Evolutionary conservation across 768 basidiomycete genomes (phyloP).

Genomic region (Sarcomyxa edulis): DNA sequence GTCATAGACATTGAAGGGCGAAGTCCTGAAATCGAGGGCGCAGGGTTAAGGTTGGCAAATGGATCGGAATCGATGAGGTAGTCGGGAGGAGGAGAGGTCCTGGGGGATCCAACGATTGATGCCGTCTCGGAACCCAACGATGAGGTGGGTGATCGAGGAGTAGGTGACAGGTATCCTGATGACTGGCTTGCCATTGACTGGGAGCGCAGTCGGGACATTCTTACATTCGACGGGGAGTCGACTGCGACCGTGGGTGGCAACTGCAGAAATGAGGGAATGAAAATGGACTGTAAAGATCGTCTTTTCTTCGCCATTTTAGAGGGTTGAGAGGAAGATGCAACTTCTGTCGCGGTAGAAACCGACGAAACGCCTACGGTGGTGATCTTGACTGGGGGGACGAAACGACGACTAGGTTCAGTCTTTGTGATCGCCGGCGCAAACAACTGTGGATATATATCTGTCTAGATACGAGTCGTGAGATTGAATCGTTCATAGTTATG

Average conservation of each 20-base stretch:
- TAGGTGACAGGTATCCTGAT: slow-evolving; percentile 16
- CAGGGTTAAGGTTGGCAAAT: slow-evolving; percentile 50
- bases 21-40: slow-evolving; percentile 5
- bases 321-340: no score
- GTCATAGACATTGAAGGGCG: slow-evolving; percentile 1
- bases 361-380: no score
- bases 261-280: slow-evolving; percentile 42
- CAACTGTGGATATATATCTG: no score
- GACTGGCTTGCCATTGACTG: slow-evolving; percentile 19
- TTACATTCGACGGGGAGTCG: slow-evolving; percentile 17
- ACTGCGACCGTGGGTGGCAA: slow-evolving; percentile 17
- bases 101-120: slow-evolving; percentile 11
- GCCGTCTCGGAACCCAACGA: slow-evolving; percentile 8
- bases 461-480: no score
- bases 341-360: no score
- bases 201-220: slow-evolving; percentile 13
- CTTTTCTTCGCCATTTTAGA: slow-evolving; percentile 42
- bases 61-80: slow-evolving; percentile 68
- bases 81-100: slow-evolving; percentile 31
- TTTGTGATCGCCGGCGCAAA: no score
- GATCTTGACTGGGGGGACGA: no score
- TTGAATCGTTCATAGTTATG: no score
- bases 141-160: slow-evolving; percentile 5
- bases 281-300: slow-evolving; percentile 47
- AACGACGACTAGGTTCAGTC: no score